These are phyloP conservation scores for Dothidotthia symphoricarpi DNA, from an alignment of 2,329 filamentous ascomycete genomes.

Conservation along the genomic window DNA sequence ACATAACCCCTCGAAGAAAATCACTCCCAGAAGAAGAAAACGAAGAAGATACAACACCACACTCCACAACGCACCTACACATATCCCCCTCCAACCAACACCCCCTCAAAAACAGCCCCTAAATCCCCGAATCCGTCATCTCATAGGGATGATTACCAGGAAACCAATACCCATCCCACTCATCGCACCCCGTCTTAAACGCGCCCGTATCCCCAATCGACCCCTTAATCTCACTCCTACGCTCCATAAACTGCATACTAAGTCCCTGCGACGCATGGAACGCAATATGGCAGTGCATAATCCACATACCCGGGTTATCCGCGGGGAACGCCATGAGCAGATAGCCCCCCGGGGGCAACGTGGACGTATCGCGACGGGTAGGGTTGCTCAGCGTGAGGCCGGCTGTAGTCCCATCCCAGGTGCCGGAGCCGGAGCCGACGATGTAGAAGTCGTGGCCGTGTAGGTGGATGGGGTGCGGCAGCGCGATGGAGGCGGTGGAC, in stretches of 20 bases:
- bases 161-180: constrained; percentile 37
- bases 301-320: constrained; percentile 51
- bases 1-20: no score
- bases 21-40: no score
- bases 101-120: no score
- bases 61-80: no score
- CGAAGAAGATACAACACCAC: no score
- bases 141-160: constrained; percentile 31
- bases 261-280: constrained; percentile 45
- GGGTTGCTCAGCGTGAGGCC: constrained; percentile 42
- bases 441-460: constrained; percentile 48
- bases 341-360: constrained; percentile 42
- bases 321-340: constrained; percentile 55
- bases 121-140: constrained; percentile 36
- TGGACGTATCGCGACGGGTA: constrained; percentile 41
- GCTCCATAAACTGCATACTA: constrained; percentile 54
- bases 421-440: constrained; percentile 36
- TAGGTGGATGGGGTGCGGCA: constrained; percentile 45
- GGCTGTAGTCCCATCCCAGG: constrained; percentile 36
- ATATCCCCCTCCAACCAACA: no score
- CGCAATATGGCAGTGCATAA: constrained; percentile 39
- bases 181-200: constrained; percentile 29
- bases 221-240: constrained; percentile 23
- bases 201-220: constrained; percentile 20
- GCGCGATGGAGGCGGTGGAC: constrained; percentile 29